phyloP scores from a whole-genome alignment of 2,329 filamentous ascomycete genomes.

The Penicillium sp. region DNA sequence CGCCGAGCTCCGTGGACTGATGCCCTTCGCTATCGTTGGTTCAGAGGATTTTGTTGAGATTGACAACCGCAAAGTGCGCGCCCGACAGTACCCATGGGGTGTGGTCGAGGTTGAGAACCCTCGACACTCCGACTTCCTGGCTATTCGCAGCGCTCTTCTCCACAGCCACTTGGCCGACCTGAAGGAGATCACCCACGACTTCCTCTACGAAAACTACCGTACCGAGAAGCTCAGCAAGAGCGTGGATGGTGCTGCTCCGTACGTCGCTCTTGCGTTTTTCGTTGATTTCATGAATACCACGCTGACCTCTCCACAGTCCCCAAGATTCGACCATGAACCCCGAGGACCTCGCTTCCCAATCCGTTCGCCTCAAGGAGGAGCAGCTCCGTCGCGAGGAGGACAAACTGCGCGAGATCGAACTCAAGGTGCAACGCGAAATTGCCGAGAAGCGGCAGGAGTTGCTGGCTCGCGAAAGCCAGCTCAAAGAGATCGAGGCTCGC shows the following conservation, averaged over 20 bases:
- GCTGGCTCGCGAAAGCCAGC: slow-evolving; percentile 92
- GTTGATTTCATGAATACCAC: slow-evolving; percentile 21
- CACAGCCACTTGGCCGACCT: slow-evolving; percentile 97
- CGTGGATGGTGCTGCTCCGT: slow-evolving; percentile 86
- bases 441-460: slow-evolving; percentile 99
- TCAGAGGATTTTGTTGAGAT: slow-evolving; percentile 95
- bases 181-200: slow-evolving; percentile 99
- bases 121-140: slow-evolving; percentile 96
- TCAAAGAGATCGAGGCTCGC: slow-evolving; percentile 96
- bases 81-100: slow-evolving; percentile 98
- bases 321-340: slow-evolving; percentile 91
- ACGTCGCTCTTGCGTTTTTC: slow-evolving; percentile 48
- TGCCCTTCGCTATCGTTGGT: slow-evolving; percentile 98
- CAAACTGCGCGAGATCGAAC: slow-evolving; percentile 98
- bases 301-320: slow-evolving; percentile 42
- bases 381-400: slow-evolving; percentile 98
- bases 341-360: slow-evolving; percentile 93
- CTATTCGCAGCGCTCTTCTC: slow-evolving; percentile 90
- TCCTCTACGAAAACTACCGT: slow-evolving; percentile 99
- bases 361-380: slow-evolving; percentile 98
- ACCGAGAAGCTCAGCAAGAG: slow-evolving; percentile 99
- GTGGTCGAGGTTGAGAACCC: slow-evolving; percentile 99
- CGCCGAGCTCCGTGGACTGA: slow-evolving; percentile 90
- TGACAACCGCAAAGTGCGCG: slow-evolving; percentile 85
- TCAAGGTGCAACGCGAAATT: slow-evolving; percentile 99